Conservation (phyloP, 2,329 filamentous ascomycete species). For the Aureobasidium pullulans region DNA sequence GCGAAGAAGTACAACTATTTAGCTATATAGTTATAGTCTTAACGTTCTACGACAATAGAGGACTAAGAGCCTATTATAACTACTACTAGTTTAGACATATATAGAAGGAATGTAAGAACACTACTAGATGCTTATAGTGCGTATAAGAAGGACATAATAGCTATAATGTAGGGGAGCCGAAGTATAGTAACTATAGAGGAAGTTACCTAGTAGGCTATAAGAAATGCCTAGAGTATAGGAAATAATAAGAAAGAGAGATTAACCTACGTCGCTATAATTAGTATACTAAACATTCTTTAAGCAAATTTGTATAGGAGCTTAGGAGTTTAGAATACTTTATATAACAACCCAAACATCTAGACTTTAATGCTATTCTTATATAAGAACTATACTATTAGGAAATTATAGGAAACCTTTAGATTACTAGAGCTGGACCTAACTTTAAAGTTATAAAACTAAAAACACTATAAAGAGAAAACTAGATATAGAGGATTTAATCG, state of each 20-base stretch:
- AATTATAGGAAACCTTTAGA: not conserved
- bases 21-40: conserved; percentile 6
- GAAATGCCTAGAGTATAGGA: conserved; percentile 4
- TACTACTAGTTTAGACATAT: conserved; percentile 7
- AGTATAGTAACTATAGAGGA: not conserved
- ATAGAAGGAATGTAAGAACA: conserved; percentile 6
- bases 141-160: conserved; percentile 9
- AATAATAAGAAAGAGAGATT: conserved; percentile 4
- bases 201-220: not conserved
- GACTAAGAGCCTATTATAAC: conserved; percentile 4
- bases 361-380: conserved; percentile 4
- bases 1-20: no score
- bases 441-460: conserved; percentile 5
- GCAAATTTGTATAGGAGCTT: conserved; percentile 2
- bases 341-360: conserved; percentile 1
- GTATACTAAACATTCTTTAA: conserved; percentile 4
- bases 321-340: conserved; percentile 4
- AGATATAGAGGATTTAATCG: not conserved
- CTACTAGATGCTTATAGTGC: conserved; percentile 6
- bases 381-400: conserved; percentile 2
- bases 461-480: conserved; percentile 5
- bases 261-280: conserved; percentile 2
- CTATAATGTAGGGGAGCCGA: not conserved
- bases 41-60: conserved; percentile 10
- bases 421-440: conserved; percentile 1